A percentile compares a stretch with the other conserved stretches of the same genome.
These are phyloP conservation scores for Kockovaella imperatae DNA, from an alignment of 768 basidiomycete species.

Conservation along the genomic window DNA sequence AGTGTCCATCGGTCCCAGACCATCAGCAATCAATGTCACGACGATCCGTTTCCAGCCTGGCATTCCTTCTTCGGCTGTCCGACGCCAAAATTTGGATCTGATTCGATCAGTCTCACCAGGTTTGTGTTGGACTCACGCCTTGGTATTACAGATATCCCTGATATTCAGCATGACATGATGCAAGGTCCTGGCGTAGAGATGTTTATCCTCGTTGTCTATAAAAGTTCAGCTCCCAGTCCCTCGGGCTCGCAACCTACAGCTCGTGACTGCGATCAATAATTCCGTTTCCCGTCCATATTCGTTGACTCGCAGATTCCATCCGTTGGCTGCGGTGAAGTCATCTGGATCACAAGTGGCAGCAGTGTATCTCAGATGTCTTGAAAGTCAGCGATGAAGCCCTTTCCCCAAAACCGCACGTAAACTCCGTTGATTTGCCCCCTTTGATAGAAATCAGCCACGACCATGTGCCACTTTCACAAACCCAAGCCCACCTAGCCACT, in stretches of 20 bases:
- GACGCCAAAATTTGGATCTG: constrained; percentile 41
- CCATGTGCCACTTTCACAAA: not conserved
- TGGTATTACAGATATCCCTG: constrained; percentile 90
- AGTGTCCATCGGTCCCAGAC: constrained; percentile 91
- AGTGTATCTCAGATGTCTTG: constrained; percentile 71
- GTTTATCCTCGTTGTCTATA: constrained; percentile 44
- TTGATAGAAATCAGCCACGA: not conserved
- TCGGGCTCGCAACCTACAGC: constrained; percentile 23
- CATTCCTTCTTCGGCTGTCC: constrained; percentile 24
- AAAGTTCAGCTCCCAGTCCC: constrained; percentile 49
- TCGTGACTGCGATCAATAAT: constrained; percentile 86
- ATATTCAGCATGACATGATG: constrained; percentile 98
- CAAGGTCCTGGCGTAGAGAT: constrained; percentile 54
- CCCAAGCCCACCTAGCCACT: constrained; percentile 52
- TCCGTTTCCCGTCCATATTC: constrained; percentile 85
- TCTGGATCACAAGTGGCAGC: constrained; percentile 86
- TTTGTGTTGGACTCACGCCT: constrained; percentile 54
- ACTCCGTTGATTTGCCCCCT: constrained; percentile 66
- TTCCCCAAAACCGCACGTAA: constrained; percentile 75
- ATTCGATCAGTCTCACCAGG: too few relatives aligned
- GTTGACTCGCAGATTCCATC: constrained; percentile 77
- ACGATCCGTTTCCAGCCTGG: constrained; percentile 78
- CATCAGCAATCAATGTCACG: constrained; percentile 74
- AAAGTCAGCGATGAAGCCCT: not conserved
- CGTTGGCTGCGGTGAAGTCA: constrained; percentile 68